These are phyloP conservation scores for Acorus gramineus DNA, from an alignment of 106 monocot genomes.

Conservation along the genomic window DNA sequence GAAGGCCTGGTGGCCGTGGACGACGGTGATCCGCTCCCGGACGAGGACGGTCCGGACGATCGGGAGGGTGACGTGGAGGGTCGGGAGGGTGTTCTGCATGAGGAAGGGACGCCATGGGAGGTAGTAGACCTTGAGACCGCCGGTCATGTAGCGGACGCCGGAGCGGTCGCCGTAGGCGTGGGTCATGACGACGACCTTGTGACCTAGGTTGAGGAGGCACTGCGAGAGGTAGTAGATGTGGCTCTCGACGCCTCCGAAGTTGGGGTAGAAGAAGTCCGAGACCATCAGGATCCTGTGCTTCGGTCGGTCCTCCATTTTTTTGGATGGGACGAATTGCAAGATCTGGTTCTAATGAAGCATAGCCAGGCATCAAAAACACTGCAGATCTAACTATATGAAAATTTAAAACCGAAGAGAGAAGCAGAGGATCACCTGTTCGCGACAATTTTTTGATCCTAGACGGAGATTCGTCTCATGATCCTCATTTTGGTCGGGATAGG, in stretches of 20 bases:
- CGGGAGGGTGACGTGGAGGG: slow-evolving; percentile 72
- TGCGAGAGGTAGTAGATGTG: slow-evolving; percentile 93
- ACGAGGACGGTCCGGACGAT: slow-evolving; percentile 72
- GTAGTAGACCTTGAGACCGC: slow-evolving; percentile 86
- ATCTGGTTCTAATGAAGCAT: no score
- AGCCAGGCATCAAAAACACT: no score
- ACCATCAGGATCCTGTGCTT: slow-evolving; percentile 81
- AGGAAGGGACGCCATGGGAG: slow-evolving; percentile 85
- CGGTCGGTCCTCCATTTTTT: slow-evolving; percentile 31
- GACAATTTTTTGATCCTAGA: no score
- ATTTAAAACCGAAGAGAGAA: no score
- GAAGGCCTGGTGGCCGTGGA: slow-evolving; percentile 97
- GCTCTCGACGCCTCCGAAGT: slow-evolving; percentile 92
- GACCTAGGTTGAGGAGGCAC: slow-evolving; percentile 79
- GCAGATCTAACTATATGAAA: no score
- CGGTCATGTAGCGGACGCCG: slow-evolving; percentile 82
- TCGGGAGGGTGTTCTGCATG: slow-evolving; percentile 90
- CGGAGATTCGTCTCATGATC: no score
- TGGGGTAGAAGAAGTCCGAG: slow-evolving; percentile 95
- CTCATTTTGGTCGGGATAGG: no score
- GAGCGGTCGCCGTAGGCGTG: slow-evolving; percentile 92
- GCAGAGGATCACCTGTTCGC: no score
- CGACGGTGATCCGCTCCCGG: slow-evolving; percentile 81
- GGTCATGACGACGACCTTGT: slow-evolving; percentile 92
- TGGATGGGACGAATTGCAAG: no score